Percentiles rank a stretch among this genome's conserved stretches.
Evolutionary conservation across 179 eudicot genomes (phyloP).

Genomic region (Spinacia oleracea): DNA sequence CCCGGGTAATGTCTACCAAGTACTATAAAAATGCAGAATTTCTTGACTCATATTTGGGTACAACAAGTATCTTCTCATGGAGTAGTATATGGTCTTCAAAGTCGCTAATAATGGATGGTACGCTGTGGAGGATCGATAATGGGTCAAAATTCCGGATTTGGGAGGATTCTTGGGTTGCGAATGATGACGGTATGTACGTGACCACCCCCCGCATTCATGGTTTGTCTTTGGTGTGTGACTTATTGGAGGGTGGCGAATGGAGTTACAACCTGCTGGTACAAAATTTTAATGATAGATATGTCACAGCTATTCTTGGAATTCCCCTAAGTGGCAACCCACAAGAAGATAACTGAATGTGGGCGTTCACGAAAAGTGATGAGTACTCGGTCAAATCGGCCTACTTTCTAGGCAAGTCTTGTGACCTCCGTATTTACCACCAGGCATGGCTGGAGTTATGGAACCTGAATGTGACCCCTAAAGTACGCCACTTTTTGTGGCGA

Average conservation of each 20-base stretch:
- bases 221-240: background rate
- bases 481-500: background rate
- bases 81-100: background rate
- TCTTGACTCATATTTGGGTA: background rate
- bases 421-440: background rate
- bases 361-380: background rate
- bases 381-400: background rate
- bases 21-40: background rate
- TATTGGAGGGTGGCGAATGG: background rate
- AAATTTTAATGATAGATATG: background rate
- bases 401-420: background rate
- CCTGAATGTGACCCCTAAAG: background rate
- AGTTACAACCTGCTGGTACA: too few relatives aligned
- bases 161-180: background rate
- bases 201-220: background rate
- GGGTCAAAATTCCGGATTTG: background rate
- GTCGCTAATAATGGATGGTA: background rate
- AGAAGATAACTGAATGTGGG: background rate
- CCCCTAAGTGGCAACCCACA: background rate
- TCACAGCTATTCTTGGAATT: too few relatives aligned
- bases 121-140: background rate
- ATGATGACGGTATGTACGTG: background rate
- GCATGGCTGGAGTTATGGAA: background rate
- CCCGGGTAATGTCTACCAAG: background rate
- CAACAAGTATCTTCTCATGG: background rate